phyloP scores from a whole-genome alignment of 768 basidiomycete species.

The Tylopilus sp. region DNA sequence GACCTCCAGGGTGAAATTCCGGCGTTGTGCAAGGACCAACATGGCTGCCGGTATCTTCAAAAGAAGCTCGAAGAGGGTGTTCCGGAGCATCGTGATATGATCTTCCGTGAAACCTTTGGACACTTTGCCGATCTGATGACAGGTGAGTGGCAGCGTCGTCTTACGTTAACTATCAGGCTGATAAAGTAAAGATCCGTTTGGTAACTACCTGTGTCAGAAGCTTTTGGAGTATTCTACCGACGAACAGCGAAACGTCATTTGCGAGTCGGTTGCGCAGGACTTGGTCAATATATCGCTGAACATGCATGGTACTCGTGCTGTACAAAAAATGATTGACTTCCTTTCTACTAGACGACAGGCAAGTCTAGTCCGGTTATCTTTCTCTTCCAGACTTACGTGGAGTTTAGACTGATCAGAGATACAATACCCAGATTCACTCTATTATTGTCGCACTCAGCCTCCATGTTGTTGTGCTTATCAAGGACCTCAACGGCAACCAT shows the following conservation, averaged over 20 bases:
- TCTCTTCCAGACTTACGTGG: conserved; percentile 53
- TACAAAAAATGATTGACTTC: conserved; percentile 99
- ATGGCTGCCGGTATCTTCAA: conserved; percentile 96
- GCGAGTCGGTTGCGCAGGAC: conserved; percentile 96
- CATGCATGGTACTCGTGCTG: conserved; percentile 99
- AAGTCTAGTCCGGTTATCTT: conserved; percentile 40
- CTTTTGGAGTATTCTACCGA: conserved; percentile 95
- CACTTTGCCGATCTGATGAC: conserved; percentile 99
- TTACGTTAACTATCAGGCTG: conserved; percentile 2
- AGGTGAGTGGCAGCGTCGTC: conserved; percentile 42
- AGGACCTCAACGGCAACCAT: conserved; percentile 95
- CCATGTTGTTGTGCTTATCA: conserved; percentile 98
- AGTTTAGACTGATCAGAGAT: conserved; percentile 74
- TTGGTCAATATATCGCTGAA: conserved; percentile 97
- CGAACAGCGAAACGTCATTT: conserved; percentile 94
- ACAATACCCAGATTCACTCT: conserved; percentile 89
- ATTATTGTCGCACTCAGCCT: conserved; percentile 96
- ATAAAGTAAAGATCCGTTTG: conserved; percentile 77
- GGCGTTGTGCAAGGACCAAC: conserved; percentile 95
- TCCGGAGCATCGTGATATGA: conserved; percentile 97
- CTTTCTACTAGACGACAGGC: conserved; percentile 91
- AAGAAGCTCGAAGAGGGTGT: conserved; percentile 98
- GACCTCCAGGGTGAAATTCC: conserved; percentile 96
- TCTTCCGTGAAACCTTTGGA: conserved; percentile 96
- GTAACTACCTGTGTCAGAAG: conserved; percentile 99